Base-by-base conservation (phyloP, 2,329 filamentous ascomycete genomes). In the Fusarium praegraminearum region DNA sequence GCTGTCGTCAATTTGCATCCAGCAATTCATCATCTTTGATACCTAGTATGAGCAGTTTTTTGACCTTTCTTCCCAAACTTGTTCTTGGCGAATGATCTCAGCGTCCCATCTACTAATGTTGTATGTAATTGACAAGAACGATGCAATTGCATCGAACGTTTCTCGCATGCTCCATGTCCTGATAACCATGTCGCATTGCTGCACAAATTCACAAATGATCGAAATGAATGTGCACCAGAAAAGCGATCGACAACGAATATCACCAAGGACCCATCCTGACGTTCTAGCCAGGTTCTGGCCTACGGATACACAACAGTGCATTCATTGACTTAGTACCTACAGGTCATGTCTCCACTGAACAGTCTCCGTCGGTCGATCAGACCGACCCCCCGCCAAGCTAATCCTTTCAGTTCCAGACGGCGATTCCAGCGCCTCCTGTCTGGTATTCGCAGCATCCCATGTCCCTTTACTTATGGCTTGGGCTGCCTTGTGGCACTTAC, bases 311-410 rank as follows among this genome's bases (percentile, higher is more conserved):
- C 35, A 52, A 22, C 35, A 40, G 49, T 18, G 33, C 35, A 41
- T 24, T 36, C 20, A 22, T 22, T 32, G n/a, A 18, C 20, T 32
- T 13, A 16, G 20, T 16, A 26, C 22, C 52, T 63, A 26, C 45
- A 46, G 62, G 45, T 46, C 33, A 36, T 20, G 52, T 58, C 22
- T 50, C 15, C 51, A 57, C 40, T 41, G 49, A 49, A 45, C 52
- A 47, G 58, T 66, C 51, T 65, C 62, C 62, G 57, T 74, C 58
- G 69, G 69, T 61, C 73, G 73, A 75, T 75, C 71, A 71, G 73
- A 71, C 69, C 58, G 56, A 49, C 40, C 68, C 69, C 64, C 62
- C 62, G 47, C 62, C 36, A 65, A 65, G 54, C 59, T 61, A 66
- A 58, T 57, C 58, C 55, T 53, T 45, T 53, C 58, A 72, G 43